phyloP scores from a whole-genome alignment of 2,329 filamentous ascomycete species.

The Achaetomium macrosporum region DNA sequence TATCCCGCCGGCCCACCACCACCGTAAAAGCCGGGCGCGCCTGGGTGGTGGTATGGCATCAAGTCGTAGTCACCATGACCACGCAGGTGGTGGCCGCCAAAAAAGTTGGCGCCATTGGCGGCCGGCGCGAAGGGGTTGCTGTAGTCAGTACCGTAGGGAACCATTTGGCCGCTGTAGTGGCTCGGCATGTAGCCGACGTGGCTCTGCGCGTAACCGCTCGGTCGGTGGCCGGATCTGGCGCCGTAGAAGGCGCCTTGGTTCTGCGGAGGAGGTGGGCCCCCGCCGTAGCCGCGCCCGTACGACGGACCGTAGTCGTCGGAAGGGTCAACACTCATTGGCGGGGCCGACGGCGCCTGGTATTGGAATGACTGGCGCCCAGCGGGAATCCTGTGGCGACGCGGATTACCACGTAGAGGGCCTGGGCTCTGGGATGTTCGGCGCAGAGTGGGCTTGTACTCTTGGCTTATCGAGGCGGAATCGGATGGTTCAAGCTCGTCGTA shows the following conservation, averaged over 20 bases:
- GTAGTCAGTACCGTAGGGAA: conserved; percentile 36
- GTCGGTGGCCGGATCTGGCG: conserved; percentile 23
- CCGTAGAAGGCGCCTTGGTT: conserved; percentile 29
- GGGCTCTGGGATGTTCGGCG: conserved; percentile 29
- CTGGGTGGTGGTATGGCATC: conserved; percentile 11
- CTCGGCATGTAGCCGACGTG: conserved; percentile 41
- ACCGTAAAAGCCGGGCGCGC: conserved; percentile 33
- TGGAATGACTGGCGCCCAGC: conserved; percentile 29
- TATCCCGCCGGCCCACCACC: conserved; percentile 27
- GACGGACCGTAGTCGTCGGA: conserved; percentile 53
- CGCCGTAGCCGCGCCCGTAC: conserved; percentile 32
- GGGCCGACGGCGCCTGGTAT: conserved; percentile 36
- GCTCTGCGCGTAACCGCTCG: conserved; percentile 41
- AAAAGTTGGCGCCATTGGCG: conserved; percentile 37
- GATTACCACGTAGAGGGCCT: conserved; percentile 34
- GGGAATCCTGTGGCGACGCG: conserved; percentile 35
- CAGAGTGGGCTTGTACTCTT: conserved; percentile 29
- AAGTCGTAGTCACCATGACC: not conserved
- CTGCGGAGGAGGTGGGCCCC: conserved; percentile 30
- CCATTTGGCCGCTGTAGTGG: conserved; percentile 39
- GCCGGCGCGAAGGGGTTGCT: conserved; percentile 41
- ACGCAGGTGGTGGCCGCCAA: conserved; percentile 28
- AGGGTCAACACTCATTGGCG: conserved; percentile 58
- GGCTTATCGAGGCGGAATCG: conserved; percentile 51
- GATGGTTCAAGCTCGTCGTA: conserved; percentile 50